Base-by-base conservation (phyloP, 2,329 filamentous ascomycete species). In the Clonostachys solani region DNA sequence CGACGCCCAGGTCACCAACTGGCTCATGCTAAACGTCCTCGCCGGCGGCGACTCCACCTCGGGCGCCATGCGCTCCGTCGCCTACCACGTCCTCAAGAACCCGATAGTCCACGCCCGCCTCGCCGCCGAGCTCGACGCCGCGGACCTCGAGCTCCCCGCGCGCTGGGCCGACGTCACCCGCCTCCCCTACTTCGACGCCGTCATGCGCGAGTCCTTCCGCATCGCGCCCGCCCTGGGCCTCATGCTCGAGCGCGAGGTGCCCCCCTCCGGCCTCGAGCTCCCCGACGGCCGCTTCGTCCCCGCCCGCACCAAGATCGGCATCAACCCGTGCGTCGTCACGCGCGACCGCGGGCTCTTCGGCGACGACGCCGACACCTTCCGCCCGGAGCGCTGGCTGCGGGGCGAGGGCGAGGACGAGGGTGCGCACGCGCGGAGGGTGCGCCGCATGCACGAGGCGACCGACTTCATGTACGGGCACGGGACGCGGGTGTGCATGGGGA, bases 241-340 rank as follows among this genome's bases (percentile, higher is more conserved):
- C 52, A 56, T 69, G 5, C 63, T 81, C 15, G 74, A 80, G 55
- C 73, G 78, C 2, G 57, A 73, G 16, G 75, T 79, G 1, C 77
- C 76, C 1, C n/a, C n/a, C n/a, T n/a, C n/a, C n/a, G n/a, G n/a
- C n/a, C n/a, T 69, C 7, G 56, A 51, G 1, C 61, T 56, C 15
- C 62, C 65, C 2, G 61, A 67, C 43, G 67, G 68, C 4, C 56
- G 55, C 4, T 53, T 62, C 33, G 54, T 73, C 5, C 64, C 67
- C 0, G 56, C 54, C 0, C 68, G 69, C 5, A 63, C 63, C 0
- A 57, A 62, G n/a, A 63, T 74, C 0, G 69, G 69, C 5, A 66
- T 73, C 46, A 73, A 67, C 41, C 62, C 68, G 0, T 70, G 63
- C 47, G 63, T 73, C 3, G 54, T 67, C 1, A 61, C 64, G 0